Base-by-base conservation (phyloP, 1,139 yeast species). In the Eremothecium cymbalariae region DNA sequence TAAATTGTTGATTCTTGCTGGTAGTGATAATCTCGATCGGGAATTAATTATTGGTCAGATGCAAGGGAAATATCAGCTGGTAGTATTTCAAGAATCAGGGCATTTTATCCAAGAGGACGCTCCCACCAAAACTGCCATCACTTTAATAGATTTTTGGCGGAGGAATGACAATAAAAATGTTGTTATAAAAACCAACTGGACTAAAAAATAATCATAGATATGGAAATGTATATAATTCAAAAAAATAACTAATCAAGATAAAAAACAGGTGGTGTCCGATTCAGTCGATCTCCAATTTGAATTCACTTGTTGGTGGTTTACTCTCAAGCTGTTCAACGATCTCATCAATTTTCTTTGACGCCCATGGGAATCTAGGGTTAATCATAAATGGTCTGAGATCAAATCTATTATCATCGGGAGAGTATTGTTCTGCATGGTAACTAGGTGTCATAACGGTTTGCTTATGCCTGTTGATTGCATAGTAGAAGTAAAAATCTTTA, bases 391-490 rank as follows among this genome's bases (percentile, higher is more conserved):
- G 99, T 46, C 99, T 70, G 52, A 93, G 67, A 57, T 90, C 99
- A 57, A 82, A 90, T 50, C 99, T 72, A 58, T 90, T 90, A 57
- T 90, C 99, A 59, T 90, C 99, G 1, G 98, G 97, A 1, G 96
- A 85, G 55, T 93, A 90, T 53, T 84, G 94, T 56, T 90, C 99
- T 1, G 98, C 98, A 51, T 90, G 98, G 53, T 90, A 93, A 16
- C 94, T 74, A 9, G 99, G 99, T 0, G 99, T 90, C 60, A 88
- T 70, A 12, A 93, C 88, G 0, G 98, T 90, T 78, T 85, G 93
- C 62, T 90, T 90, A 61, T 90, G 99, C 51, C 99, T 76, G 59
- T 90, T 90, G 38, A 90, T 73, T 5, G 97, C 95, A 59, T 90
- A 90, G 55, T 73, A 90, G 66, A 83, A 88, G 70, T 84, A 90